Evolutionary conservation across 306 rosid species (phyloP).

Genomic region (Gillenia trifoliata): DNA sequence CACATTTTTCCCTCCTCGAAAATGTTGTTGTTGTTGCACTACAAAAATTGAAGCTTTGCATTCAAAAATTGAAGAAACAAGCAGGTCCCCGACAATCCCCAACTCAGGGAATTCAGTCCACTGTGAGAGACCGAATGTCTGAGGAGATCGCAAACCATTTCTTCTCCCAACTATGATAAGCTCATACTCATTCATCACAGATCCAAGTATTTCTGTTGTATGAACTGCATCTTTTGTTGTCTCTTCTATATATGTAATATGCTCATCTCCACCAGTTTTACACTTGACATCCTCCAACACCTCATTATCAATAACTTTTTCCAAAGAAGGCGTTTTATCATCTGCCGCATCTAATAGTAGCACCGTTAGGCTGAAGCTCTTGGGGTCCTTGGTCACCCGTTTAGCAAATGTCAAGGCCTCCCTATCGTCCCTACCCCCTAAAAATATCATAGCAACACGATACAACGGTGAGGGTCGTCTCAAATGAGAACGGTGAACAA

Average conservation of each 20-base stretch:
- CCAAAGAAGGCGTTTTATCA: slow-evolving; percentile 3
- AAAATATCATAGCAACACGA: slow-evolving; percentile 45
- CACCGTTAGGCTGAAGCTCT: slow-evolving; percentile 26
- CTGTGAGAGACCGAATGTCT: slow-evolving; percentile 43
- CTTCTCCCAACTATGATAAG: slow-evolving; percentile 58
- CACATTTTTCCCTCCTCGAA: too few relatives aligned
- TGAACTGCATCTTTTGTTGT: slow-evolving; percentile 1
- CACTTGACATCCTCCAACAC: slow-evolving; percentile 15
- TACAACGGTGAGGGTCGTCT: slow-evolving; percentile 13
- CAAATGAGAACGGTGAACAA: slow-evolving; percentile 37
- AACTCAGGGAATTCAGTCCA: slow-evolving; percentile 76
- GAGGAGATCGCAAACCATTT: slow-evolving; percentile 27
- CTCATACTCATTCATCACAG: slow-evolving; percentile 34
- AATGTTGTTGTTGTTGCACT: slow-evolving; percentile 45
- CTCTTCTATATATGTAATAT: slow-evolving; percentile 5
- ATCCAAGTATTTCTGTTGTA: background rate
- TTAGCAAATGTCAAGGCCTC: slow-evolving; percentile 46
- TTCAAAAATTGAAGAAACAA: slow-evolving; percentile 43
- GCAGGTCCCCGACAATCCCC: slow-evolving; percentile 57
- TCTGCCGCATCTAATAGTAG: slow-evolving; percentile 10
- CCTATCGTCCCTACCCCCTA: slow-evolving; percentile 69
- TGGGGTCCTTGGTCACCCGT: slow-evolving; percentile 44
- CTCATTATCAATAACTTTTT: slow-evolving; percentile 14
- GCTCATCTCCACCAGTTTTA: background rate
- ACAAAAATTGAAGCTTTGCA: slow-evolving; percentile 48